These are phyloP conservation scores for Trametes meyenii DNA, from an alignment of 768 basidiomycete species.

Conservation along the genomic window DNA sequence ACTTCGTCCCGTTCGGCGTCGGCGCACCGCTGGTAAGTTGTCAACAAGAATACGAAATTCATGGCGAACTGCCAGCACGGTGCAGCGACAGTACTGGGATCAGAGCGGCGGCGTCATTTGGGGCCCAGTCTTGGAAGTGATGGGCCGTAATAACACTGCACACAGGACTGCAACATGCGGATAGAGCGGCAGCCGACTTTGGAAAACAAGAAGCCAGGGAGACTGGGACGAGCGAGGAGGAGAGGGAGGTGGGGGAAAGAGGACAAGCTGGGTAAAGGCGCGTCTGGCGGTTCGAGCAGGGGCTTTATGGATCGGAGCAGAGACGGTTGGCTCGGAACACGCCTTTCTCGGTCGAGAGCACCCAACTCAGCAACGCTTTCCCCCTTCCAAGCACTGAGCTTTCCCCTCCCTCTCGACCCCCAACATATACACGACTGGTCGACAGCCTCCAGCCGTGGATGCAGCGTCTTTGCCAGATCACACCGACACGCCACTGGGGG, in stretches of 20 bases:
- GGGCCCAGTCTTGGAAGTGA: neutral
- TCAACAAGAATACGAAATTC: neutral
- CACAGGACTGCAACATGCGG: neutral
- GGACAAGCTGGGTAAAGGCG: neutral
- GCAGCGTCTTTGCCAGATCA: no score
- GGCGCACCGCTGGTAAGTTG: no score
- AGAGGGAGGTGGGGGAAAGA: neutral
- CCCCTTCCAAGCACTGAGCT: no score
- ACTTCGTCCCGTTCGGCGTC: neutral
- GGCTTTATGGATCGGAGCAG: neutral
- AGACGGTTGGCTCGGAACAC: neutral
- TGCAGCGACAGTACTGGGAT: neutral
- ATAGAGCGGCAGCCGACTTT: no score
- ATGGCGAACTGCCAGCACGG: neutral
- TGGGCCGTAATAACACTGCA: neutral
- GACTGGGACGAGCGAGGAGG: neutral
- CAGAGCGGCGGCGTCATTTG: slow-evolving; percentile 1
- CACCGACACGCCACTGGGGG: no score
- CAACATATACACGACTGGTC: no score
- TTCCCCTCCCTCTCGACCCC: no score
- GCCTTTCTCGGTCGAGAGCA: neutral
- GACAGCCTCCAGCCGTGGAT: no score
- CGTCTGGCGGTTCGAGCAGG: neutral
- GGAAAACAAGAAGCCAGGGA: no score
- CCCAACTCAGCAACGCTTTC: neutral